A percentile compares a stretch with the other conserved stretches of the same genome.
Conservation (phyloP, 139 green algal genomes). For the Pleodorina starrii region DNA sequence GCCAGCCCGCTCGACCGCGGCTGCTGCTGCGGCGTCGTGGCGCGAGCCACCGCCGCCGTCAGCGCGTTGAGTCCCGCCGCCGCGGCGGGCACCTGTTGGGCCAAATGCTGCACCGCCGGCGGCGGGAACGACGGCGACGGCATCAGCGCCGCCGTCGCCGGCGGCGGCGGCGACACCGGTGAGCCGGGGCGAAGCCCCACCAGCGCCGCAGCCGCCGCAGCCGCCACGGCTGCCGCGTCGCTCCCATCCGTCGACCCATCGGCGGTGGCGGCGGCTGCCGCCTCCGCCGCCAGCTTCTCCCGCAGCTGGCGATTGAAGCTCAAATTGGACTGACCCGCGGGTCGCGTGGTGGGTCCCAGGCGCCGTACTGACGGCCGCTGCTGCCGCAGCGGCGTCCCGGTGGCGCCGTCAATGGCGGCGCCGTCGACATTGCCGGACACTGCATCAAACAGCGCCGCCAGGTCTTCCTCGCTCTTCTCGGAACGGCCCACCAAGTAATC, state of each 20-base stretch:
- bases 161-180: not conserved
- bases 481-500: slow-evolving; percentile 20
- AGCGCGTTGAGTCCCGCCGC: slow-evolving; percentile 33
- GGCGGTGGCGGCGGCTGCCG: not conserved
- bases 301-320: slow-evolving; percentile 3
- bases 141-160: not conserved
- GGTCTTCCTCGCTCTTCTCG: slow-evolving; percentile 2
- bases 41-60: not conserved
- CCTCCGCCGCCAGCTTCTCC: slow-evolving; percentile 12
- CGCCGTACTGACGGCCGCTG: not conserved
- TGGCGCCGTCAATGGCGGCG: not conserved
- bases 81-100: not conserved
- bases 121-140: not conserved
- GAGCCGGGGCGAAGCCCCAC: not conserved
- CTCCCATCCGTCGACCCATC: not conserved
- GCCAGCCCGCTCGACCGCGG: not conserved
- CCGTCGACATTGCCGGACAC: not conserved
- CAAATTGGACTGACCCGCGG: not conserved
- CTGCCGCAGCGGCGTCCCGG: not conserved
- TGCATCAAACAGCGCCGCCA: slow-evolving; percentile 33
- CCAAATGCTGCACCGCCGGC: not conserved
- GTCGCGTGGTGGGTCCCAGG: not conserved
- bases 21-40: not conserved
- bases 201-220: not conserved
- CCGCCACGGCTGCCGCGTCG: not conserved